phyloP scores from a whole-genome alignment of 805 yeast genomes.

The Kazachstania bromeliacearum region DNA sequence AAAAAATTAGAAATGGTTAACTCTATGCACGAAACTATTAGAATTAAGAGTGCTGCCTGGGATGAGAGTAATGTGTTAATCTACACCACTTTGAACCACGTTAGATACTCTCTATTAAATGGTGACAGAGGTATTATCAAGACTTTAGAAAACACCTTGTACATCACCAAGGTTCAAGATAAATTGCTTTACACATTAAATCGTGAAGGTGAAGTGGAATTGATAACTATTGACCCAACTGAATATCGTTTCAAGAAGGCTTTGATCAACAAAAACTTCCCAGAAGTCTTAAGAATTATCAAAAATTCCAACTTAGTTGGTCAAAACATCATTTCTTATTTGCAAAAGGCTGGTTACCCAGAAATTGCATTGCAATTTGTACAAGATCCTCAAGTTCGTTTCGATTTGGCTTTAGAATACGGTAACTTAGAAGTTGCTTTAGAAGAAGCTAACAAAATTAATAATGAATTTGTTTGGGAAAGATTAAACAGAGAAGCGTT shows the following conservation, averaged over 20 bases:
- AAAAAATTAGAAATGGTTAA: conserved; percentile 68
- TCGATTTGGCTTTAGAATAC: conserved; percentile 90
- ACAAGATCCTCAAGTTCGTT: conserved; percentile 90
- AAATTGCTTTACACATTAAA: conserved; percentile 69
- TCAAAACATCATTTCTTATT: conserved; percentile 89
- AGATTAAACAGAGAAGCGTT: conserved; percentile 78
- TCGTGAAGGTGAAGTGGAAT: conserved; percentile 78
- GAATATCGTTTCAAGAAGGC: conserved; percentile 96
- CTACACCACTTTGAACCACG: conserved; percentile 90
- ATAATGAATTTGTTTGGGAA: conserved; percentile 65
- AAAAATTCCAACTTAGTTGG: conserved; percentile 88
- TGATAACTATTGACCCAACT: conserved; percentile 79
- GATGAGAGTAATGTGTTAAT: conserved; percentile 87
- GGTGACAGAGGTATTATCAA: conserved; percentile 94
- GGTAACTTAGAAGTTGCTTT: conserved; percentile 83
- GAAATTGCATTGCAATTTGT: conserved; percentile 96
- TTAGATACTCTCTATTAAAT: conserved; percentile 83
- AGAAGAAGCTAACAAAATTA: conserved; percentile 73
- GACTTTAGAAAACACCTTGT: conserved; percentile 81
- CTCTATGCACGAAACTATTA: conserved; percentile 89
- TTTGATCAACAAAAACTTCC: conserved; percentile 77
- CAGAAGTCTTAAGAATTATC: conserved; percentile 84
- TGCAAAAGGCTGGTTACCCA: conserved; percentile 92
- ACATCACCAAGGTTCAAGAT: conserved; percentile 64
- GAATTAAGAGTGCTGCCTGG: conserved; percentile 97